phyloP scores from a whole-genome alignment of 1,139 yeast species.

The Taphrina pruni region DNA sequence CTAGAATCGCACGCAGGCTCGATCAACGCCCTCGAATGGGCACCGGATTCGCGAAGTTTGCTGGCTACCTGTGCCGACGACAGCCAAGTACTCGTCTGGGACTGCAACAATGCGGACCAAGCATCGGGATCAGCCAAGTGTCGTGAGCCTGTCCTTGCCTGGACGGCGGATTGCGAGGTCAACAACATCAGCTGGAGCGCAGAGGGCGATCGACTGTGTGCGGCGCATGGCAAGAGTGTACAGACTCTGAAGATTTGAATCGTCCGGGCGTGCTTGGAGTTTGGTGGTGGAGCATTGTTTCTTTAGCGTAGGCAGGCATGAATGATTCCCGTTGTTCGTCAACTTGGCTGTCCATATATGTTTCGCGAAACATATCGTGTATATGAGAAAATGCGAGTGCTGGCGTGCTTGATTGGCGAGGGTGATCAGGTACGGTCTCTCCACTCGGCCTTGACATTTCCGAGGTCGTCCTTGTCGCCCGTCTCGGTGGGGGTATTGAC shows the following conservation, averaged over 20 bases:
- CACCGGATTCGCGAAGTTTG: conserved; percentile 68
- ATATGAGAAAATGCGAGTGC: too few relatives aligned
- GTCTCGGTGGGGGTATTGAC: conserved; percentile 38
- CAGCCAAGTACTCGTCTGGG: conserved; percentile 89
- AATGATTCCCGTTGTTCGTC: neutral
- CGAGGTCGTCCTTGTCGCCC: conserved; percentile 33
- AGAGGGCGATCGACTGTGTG: conserved; percentile 80
- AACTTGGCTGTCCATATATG: too few relatives aligned
- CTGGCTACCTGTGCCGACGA: conserved; percentile 86
- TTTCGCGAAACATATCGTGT: too few relatives aligned
- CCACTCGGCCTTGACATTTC: conserved; percentile 38
- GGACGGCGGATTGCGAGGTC: conserved; percentile 67
- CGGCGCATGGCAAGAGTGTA: conserved; percentile 77
- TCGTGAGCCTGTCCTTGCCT: conserved; percentile 39
- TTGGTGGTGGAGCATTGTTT: neutral
- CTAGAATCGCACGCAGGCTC: conserved; percentile 72
- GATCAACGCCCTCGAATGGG: conserved; percentile 81
- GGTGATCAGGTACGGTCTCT: conserved; percentile 1
- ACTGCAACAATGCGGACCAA: conserved; percentile 54
- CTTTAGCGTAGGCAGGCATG: conserved; percentile 7
- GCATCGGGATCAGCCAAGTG: conserved; percentile 1
- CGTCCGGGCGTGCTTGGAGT: neutral
- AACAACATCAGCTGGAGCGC: conserved; percentile 79
- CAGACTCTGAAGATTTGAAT: conserved; percentile 65
- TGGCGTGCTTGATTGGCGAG: too few relatives aligned